phyloP scores from a whole-genome alignment of 331 rosid genomes.

The Quercus lobata region DNA sequence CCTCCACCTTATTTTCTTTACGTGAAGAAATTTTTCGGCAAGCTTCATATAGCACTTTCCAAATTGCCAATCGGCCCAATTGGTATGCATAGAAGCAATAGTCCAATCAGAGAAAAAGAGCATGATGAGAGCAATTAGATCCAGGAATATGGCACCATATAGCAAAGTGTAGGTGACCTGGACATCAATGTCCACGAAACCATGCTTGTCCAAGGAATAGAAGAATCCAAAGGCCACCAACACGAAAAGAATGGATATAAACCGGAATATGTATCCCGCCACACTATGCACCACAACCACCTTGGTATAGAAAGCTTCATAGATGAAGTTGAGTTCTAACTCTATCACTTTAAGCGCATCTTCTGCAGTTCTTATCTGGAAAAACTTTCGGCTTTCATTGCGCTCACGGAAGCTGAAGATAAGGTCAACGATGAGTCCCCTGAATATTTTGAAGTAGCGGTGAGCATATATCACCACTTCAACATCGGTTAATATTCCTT shows the following conservation, averaged over 20 bases:
- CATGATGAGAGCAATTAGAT: background rate
- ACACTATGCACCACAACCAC: background rate
- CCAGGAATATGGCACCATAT: conserved; percentile 12
- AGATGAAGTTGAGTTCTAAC: conserved; percentile 46
- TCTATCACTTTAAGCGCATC: conserved; percentile 28
- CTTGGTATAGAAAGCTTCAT: conserved; percentile 54
- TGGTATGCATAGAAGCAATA: too few relatives aligned
- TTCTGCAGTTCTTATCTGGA: rapidly evolving
- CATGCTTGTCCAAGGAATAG: too few relatives aligned
- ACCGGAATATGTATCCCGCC: background rate
- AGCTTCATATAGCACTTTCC: too few relatives aligned
- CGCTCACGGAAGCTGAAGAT: too few relatives aligned
- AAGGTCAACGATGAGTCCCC: rapidly evolving
- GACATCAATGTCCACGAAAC: too few relatives aligned
- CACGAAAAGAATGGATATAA: background rate
- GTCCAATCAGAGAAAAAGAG: conserved; percentile 5
- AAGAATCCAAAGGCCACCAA: background rate
- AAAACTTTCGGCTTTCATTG: conserved; percentile 21
- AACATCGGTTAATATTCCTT: rapidly evolving
- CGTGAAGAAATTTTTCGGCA: too few relatives aligned
- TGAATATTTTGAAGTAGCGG: background rate
- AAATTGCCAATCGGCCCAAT: too few relatives aligned
- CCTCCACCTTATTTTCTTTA: too few relatives aligned
- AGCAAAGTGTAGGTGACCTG: conserved; percentile 23
- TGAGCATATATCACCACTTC: conserved; percentile 1